These are phyloP conservation scores for Mucor lusitanicus DNA, from an alignment of 371 early-diverging fungal species.

Conservation along the genomic window DNA sequence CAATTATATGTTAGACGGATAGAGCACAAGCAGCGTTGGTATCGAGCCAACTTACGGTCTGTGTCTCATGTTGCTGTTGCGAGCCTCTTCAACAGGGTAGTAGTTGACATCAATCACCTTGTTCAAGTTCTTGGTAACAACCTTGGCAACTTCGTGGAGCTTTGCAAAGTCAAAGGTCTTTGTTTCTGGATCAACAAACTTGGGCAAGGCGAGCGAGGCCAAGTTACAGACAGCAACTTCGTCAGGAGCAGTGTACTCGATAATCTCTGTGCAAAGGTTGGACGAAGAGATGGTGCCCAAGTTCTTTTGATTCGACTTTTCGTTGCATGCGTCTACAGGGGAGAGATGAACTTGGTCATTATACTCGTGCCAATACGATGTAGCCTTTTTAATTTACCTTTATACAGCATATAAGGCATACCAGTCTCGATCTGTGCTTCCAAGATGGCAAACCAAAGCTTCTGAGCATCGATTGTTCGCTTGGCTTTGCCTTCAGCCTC, in stretches of 20 bases:
- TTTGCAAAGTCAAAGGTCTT: conserved; percentile 71
- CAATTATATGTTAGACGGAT: not conserved
- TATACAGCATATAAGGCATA: conserved; percentile 99
- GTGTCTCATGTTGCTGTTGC: conserved; percentile 91
- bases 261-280: conserved; percentile 91
- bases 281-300: conserved; percentile 95
- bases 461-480: conserved; percentile 93
- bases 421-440: conserved; percentile 99
- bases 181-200: conserved; percentile 77
- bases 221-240: conserved; percentile 99
- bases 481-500: conserved; percentile 88
- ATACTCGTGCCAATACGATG: not conserved
- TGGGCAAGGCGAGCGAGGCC: conserved; percentile 96
- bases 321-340: conserved; percentile 76
- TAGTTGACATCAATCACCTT: conserved; percentile 97
- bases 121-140: conserved; percentile 92
- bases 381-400: conserved; percentile 62
- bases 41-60: conserved; percentile 66
- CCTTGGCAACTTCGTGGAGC: conserved; percentile 75
- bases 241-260: conserved; percentile 95
- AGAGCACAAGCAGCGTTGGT: not conserved
- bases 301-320: conserved; percentile 97
- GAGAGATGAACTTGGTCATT: too few relatives aligned
- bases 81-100: conserved; percentile 95
- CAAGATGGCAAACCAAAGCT: conserved; percentile 98